Base-by-base conservation (phyloP, 83 land plant genomes). In the Isoetes engelmannii region DNA sequence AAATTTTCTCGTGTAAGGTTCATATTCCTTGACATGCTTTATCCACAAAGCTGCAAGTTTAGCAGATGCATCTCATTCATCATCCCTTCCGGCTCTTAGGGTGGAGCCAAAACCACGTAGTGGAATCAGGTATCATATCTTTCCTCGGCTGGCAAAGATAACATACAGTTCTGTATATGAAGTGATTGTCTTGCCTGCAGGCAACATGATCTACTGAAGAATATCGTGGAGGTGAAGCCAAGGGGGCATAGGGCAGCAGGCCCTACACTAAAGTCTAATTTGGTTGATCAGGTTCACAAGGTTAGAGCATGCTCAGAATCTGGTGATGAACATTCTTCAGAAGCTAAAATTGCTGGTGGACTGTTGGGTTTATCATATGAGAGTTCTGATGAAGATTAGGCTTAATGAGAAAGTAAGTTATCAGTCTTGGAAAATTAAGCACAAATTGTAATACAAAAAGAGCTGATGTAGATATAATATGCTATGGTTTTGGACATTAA, bases 71-170 rank as follows among this genome's bases (percentile, higher is more conserved):
- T 67, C 98, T 21, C 84, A 92, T 66, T 71, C 85, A 21, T 12
- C 85, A 41, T 61, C 80, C 61, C 86, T 93, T 41, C 77, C 87
- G 57, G 74, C 96, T 0, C 82, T 90, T 47, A 87, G 98, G 48
- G 96, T 93, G 70, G 98, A 93, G 72, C 98, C 92, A 48, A 93
- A 87, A 79, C 90, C 92, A 59, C 87, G 89, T 65, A 93, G 98
- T 81, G 92, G 96, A 8, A 93, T 93, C 15, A 84, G 96, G 98
- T 90, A 57, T 67, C 7, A 48, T n/a, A 66, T 68, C 5, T 7
- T 5, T 53, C 7, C 9, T 6, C 15, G 9, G 50, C 41, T 73
- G 55, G 44, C 50, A 21, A 48, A 12, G 5, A 8, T 43, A 45
- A 17, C 6, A n/a, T 13, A 15, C 41, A 65, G 55, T 12, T n/a